Conservation (phyloP, 2,329 filamentous ascomycete genomes). For the Setomelanomma holmii region DNA sequence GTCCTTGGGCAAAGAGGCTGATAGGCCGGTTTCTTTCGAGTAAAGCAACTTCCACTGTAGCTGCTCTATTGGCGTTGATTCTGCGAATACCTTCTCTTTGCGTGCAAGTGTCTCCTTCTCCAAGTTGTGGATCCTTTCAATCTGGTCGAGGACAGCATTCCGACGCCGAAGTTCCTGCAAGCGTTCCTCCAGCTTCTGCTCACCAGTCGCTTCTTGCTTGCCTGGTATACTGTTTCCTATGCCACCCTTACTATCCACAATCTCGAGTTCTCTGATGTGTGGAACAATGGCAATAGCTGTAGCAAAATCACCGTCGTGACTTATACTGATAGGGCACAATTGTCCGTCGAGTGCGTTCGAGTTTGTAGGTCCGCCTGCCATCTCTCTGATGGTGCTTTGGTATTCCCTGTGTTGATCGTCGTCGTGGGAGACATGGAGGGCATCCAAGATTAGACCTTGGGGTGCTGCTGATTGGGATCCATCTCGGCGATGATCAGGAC, state of each 20-base stretch:
- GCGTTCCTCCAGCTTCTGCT: neutral
- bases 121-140: neutral
- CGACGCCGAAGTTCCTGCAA: neutral
- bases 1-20: neutral
- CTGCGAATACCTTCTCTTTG: neutral
- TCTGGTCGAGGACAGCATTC: neutral
- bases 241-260: too few species aligned
- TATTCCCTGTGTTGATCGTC: neutral
- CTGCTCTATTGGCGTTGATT: neutral
- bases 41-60: neutral
- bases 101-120: neutral
- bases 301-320: constrained; percentile 85
- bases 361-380: constrained; percentile 5
- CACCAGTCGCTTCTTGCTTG: too few species aligned
- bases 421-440: constrained; percentile 5
- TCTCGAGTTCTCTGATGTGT: constrained; percentile 2
- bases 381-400: neutral
- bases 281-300: constrained; percentile 71
- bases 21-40: neutral
- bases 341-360: constrained; percentile 47
- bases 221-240: too few species aligned
- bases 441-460: constrained; percentile 35
- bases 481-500: too few species aligned
- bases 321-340: constrained; percentile 77
- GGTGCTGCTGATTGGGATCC: constrained; percentile 25